phyloP scores from a whole-genome alignment of 495 filamentous ascomycete genomes.

The Penicillium canescens region DNA sequence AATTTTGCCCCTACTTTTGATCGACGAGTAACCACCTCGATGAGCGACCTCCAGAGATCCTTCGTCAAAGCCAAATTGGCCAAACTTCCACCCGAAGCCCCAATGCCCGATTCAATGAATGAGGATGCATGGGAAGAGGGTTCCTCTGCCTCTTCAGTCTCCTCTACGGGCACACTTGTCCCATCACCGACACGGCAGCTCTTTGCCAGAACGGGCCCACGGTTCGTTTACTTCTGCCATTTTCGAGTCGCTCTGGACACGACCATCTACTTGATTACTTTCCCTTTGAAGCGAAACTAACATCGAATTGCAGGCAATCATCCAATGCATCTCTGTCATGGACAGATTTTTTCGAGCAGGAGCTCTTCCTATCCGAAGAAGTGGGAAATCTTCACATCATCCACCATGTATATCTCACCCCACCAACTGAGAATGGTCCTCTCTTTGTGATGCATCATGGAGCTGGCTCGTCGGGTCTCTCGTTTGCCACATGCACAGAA shows the following conservation, averaged over 20 bases:
- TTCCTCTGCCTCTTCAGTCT: conserved; percentile 70
- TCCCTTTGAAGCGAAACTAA: conserved; percentile 6
- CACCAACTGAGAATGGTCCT: conserved; percentile 58
- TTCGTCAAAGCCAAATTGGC: conserved; percentile 80
- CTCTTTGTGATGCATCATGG: conserved; percentile 91
- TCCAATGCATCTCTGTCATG: conserved; percentile 61
- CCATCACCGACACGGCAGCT: conserved; percentile 74
- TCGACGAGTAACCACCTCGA: conserved; percentile 33
- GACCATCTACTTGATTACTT: no score
- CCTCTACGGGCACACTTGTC: conserved; percentile 85
- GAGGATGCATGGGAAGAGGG: conserved; percentile 50
- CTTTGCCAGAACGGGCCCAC: conserved; percentile 63
- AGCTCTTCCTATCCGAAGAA: conserved; percentile 66
- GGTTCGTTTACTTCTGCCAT: conserved; percentile 44
- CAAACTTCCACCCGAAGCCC: conserved; percentile 57
- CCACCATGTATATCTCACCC: conserved; percentile 84
- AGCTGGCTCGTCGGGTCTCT: conserved; percentile 84
- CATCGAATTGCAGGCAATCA: conserved; percentile 21
- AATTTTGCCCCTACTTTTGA: not conserved
- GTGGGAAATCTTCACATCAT: conserved; percentile 47
- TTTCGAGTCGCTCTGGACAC: no score
- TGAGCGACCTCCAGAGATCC: conserved; percentile 85
- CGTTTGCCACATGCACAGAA: conserved; percentile 76
- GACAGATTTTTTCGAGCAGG: conserved; percentile 86
- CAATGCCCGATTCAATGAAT: conserved; percentile 39